Evolutionary conservation across 1,284 basidiomycete species (phyloP).

Genomic region (Moesziomyces sp.): DNA sequence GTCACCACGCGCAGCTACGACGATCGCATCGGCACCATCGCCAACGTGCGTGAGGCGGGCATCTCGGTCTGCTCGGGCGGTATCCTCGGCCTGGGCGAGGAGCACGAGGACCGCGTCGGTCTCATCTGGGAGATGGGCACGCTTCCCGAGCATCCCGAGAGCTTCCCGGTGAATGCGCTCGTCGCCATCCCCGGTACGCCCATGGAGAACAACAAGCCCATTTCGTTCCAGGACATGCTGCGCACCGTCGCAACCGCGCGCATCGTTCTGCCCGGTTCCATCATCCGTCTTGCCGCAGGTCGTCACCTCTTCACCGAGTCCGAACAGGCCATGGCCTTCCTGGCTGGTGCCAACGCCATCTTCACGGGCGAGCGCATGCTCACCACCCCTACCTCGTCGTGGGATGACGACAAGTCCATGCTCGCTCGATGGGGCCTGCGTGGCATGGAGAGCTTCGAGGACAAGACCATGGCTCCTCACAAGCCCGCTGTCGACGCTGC

Average conservation of each 20-base stretch:
- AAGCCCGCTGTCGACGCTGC: slow-evolving; percentile 13
- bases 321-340: slow-evolving; percentile 97
- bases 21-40: slow-evolving; percentile 88
- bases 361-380: slow-evolving; percentile 98
- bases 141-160: slow-evolving; percentile 94
- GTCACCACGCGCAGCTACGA: slow-evolving; percentile 96
- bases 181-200: slow-evolving; percentile 75
- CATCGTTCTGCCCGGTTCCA: slow-evolving; percentile 87
- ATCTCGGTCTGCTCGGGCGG: slow-evolving; percentile 98
- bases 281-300: slow-evolving; percentile 94
- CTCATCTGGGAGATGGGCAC: slow-evolving; percentile 91
- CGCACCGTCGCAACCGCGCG: slow-evolving; percentile 95
- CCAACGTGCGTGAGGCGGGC: slow-evolving; percentile 89
- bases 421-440: slow-evolving; percentile 90
- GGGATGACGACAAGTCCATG: slow-evolving; percentile 87
- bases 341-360: slow-evolving; percentile 97
- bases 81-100: slow-evolving; percentile 92
- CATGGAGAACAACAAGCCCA: slow-evolving; percentile 72
- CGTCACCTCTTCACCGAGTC: slow-evolving; percentile 88
- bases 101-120: slow-evolving; percentile 88
- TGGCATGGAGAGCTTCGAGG: slow-evolving; percentile 82
- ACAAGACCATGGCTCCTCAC: slow-evolving; percentile 57
- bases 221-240: slow-evolving; percentile 80
- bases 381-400: slow-evolving; percentile 81
- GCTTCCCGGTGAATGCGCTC: slow-evolving; percentile 97